Percentiles rank a stretch among this genome's conserved stretches.
phyloP scores from a whole-genome alignment of 2,329 filamentous ascomycete genomes.

The Didymella pomorum region DNA sequence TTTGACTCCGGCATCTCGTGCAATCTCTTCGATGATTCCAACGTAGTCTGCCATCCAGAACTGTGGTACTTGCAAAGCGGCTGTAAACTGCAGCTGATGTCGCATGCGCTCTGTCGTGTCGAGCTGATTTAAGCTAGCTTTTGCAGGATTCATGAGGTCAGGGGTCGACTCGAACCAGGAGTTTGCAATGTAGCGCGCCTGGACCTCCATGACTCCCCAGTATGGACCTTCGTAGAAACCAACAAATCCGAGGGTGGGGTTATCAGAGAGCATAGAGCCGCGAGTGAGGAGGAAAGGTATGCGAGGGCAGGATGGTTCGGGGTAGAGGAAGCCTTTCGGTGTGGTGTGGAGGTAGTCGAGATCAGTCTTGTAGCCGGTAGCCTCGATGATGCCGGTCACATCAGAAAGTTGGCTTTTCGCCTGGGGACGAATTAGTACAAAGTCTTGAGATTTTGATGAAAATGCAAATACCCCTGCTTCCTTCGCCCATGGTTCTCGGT shows the following conservation, averaged over 20 bases:
- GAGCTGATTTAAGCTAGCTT: slow-evolving; percentile 27
- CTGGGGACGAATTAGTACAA: slow-evolving; percentile 21
- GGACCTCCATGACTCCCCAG: slow-evolving; percentile 89
- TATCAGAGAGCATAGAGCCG: slow-evolving; percentile 68
- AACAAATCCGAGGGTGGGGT: slow-evolving; percentile 76
- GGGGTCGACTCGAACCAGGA: slow-evolving; percentile 60
- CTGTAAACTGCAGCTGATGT: slow-evolving; percentile 40
- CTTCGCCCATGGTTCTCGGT: slow-evolving; percentile 26
- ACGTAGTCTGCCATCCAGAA: slow-evolving; percentile 86
- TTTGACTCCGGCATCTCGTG: slow-evolving; percentile 63
- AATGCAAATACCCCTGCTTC: slow-evolving; percentile 2
- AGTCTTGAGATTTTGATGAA: not conserved
- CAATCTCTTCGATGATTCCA: slow-evolving; percentile 76
- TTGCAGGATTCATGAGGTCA: slow-evolving; percentile 21
- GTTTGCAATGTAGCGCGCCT: slow-evolving; percentile 72
- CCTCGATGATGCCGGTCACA: slow-evolving; percentile 69
- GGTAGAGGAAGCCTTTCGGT: slow-evolving; percentile 65
- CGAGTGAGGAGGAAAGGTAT: slow-evolving; percentile 68
- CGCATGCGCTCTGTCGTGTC: slow-evolving; percentile 54
- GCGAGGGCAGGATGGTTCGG: slow-evolving; percentile 65
- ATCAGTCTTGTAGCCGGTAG: slow-evolving; percentile 75
- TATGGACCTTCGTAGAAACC: slow-evolving; percentile 86
- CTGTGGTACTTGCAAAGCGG: slow-evolving; percentile 63
- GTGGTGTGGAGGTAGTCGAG: slow-evolving; percentile 69
- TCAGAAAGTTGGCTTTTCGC: slow-evolving; percentile 18